Conservation (phyloP, 164 flowering plant species). For the Akebia trifoliata region DNA sequence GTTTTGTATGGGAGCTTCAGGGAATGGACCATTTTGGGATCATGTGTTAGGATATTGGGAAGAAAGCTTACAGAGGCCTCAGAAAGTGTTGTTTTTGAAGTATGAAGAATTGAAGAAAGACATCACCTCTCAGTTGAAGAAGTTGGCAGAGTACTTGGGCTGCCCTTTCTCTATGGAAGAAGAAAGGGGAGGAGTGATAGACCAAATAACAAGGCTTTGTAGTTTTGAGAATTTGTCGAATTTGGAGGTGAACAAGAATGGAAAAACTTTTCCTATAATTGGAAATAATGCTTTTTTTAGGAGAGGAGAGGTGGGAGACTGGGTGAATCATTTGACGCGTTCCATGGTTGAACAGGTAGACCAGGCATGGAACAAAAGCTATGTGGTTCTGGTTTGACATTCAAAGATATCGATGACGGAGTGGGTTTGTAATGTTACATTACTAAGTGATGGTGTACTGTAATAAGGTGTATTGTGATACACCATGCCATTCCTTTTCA, state of each 20-base stretch:
- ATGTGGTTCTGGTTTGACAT: too few relatives aligned
- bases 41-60: conserved; percentile 8
- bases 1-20: conserved; percentile 16
- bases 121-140: conserved; percentile 9
- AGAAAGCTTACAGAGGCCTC: conserved; percentile 9
- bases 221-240: conserved; percentile 14
- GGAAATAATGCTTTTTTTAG: too few relatives aligned
- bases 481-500: too few relatives aligned
- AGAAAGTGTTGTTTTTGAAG: conserved; percentile 20
- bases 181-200: conserved; percentile 9
- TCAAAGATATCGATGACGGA: too few relatives aligned
- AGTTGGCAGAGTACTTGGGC: conserved; percentile 13
- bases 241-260: conserved; percentile 13
- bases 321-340: too few relatives aligned
- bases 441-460: too few relatives aligned
- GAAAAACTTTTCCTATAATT: too few relatives aligned
- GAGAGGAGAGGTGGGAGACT: too few relatives aligned
- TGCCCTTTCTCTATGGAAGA: conserved; percentile 14
- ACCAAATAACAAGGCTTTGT: conserved; percentile 16
- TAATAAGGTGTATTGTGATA: too few relatives aligned
- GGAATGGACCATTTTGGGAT: conserved; percentile 17
- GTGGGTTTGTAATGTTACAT: too few relatives aligned
- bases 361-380: too few relatives aligned
- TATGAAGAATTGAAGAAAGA: conserved; percentile 24
- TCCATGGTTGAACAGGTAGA: too few relatives aligned